phyloP scores from a whole-genome alignment of 306 rosid species.

The Inga leiocalycina region DNA sequence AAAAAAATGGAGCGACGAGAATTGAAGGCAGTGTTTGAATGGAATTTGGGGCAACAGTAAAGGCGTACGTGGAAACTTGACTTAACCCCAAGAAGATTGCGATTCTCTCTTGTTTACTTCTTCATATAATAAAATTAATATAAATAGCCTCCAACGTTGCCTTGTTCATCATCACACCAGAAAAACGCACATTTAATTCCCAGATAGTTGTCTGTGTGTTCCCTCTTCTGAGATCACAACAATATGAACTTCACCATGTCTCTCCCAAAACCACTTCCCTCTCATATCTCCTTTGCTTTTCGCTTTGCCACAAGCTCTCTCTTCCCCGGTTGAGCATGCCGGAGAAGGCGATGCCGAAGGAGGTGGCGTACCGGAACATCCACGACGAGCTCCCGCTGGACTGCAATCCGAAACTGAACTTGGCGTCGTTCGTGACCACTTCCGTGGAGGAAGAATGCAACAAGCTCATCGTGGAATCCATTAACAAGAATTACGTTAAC shows the following conservation, averaged over 20 bases:
- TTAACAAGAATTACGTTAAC: conserved; percentile 76
- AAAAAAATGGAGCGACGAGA: neutral
- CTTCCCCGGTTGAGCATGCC: conserved; percentile 45
- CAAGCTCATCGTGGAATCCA: conserved; percentile 71
- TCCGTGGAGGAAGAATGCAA: conserved; percentile 79
- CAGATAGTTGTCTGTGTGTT: neutral
- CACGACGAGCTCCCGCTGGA: conserved; percentile 70
- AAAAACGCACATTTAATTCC: neutral
- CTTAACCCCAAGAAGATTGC: neutral
- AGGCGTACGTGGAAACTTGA: neutral
- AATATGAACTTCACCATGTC: conserved; percentile 26
- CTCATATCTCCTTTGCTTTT: conserved; percentile 35
- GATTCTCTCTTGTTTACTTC: neutral
- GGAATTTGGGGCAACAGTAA: neutral
- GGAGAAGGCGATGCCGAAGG: conserved; percentile 60
- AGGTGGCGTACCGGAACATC: conserved; percentile 58
- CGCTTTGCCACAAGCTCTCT: neutral
- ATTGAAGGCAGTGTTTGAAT: neutral
- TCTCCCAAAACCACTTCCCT: conserved; percentile 39
- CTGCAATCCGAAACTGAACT: conserved; percentile 63
- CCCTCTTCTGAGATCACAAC: neutral
- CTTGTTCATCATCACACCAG: neutral
- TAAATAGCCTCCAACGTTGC: neutral
- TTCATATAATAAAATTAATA: neutral
- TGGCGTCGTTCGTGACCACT: conserved; percentile 89